phyloP scores from a whole-genome alignment of 345 rosid genomes.

The Eucalyptus pauciflora region DNA sequence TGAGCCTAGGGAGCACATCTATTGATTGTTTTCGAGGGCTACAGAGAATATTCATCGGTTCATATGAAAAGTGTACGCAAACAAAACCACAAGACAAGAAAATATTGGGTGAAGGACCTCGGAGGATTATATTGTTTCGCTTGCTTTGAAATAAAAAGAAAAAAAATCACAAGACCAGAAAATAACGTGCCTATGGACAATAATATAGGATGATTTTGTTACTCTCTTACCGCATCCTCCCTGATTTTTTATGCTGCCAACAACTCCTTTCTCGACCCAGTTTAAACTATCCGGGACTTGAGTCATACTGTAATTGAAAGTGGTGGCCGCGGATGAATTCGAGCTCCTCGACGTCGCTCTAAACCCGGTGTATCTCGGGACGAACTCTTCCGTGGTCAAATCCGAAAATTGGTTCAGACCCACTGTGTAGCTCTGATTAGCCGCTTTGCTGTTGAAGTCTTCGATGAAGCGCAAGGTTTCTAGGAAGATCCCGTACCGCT shows the following conservation, averaged over 20 bases:
- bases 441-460: background rate
- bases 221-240: conserved; percentile 17
- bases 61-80: background rate
- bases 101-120: background rate
- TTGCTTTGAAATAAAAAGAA: background rate
- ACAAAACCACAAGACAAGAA: background rate
- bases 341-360: background rate
- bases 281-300: background rate
- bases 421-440: background rate
- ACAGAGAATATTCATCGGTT: background rate
- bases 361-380: background rate
- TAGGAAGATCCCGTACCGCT: background rate
- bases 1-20: background rate
- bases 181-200: background rate
- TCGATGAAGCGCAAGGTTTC: background rate
- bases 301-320: conserved; percentile 3
- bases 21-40: background rate
- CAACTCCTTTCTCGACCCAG: conserved; percentile 7
- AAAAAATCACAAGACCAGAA: background rate
- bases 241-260: conserved; percentile 6
- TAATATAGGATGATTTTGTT: background rate
- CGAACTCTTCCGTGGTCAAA: conserved; percentile 17
- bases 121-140: background rate
- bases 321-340: background rate
- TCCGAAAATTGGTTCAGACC: conserved; percentile 25